Conservation (phyloP, 2,329 filamentous ascomycete species). For the Sphaerulina vaccinii region DNA sequence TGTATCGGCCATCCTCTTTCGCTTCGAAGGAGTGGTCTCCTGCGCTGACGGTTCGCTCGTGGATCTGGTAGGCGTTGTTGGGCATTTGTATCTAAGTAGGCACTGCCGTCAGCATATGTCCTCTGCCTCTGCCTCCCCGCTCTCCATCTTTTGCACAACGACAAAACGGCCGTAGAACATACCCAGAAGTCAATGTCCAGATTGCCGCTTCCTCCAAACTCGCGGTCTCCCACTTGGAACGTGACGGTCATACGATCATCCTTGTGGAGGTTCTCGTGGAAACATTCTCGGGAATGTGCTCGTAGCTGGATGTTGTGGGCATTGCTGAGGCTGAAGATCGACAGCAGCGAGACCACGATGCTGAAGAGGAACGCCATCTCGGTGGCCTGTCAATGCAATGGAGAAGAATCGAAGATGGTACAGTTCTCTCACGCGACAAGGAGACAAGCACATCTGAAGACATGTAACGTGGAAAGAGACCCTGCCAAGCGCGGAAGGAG, state of each 20-base stretch:
- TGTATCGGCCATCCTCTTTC: slow-evolving; percentile 78
- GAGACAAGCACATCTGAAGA: too few species aligned
- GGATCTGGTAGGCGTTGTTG: slow-evolving; percentile 69
- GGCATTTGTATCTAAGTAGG: slow-evolving; percentile 75
- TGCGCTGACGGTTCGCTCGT: slow-evolving; percentile 77
- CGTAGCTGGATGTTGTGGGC: slow-evolving; percentile 96
- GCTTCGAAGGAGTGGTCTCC: slow-evolving; percentile 94
- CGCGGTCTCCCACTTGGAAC: slow-evolving; percentile 94
- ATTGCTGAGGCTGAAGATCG: slow-evolving; percentile 62
- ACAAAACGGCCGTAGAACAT: slow-evolving; percentile 39
- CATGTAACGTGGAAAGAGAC: too few species aligned
- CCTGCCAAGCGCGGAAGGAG: too few species aligned
- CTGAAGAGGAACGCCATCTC: slow-evolving; percentile 38
- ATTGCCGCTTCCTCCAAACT: slow-evolving; percentile 92
- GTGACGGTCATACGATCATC: slow-evolving; percentile 99
- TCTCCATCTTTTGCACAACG: neutral
- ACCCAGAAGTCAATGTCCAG: slow-evolving; percentile 99
- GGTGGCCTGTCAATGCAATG: slow-evolving; percentile 6
- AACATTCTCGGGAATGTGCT: slow-evolving; percentile 93
- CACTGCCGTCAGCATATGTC: slow-evolving; percentile 12
- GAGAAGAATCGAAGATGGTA: slow-evolving; percentile 12
- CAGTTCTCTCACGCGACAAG: too few species aligned
- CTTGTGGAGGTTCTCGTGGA: slow-evolving; percentile 86
- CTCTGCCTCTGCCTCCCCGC: neutral
- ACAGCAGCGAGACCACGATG: slow-evolving; percentile 48